Percentiles rank a stretch among this genome's conserved stretches.
Evolutionary conservation across 2,329 filamentous ascomycete genomes (phyloP).

Genomic region (Phoma sp.): DNA sequence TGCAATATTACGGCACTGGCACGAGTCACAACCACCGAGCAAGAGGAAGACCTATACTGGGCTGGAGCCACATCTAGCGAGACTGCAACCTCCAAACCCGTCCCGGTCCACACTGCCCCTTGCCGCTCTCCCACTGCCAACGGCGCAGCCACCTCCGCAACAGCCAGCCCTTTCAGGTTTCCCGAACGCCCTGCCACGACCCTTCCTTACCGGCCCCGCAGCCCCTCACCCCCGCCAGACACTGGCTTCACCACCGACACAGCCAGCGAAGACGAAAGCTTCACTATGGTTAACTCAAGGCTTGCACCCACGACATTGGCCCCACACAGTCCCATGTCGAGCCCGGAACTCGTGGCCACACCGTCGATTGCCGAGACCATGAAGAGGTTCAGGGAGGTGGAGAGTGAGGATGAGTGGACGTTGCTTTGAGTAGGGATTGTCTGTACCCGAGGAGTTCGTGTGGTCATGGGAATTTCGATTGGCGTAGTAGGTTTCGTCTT

Average conservation of each 20-base stretch:
- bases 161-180: background rate
- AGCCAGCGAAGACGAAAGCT: constrained; percentile 10
- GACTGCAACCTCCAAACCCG: background rate
- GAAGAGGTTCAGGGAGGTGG: background rate
- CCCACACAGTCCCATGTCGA: constrained; percentile 5
- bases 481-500: too few relatives aligned
- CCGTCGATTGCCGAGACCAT: background rate
- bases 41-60: background rate
- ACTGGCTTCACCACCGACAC: background rate
- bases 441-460: too few relatives aligned
- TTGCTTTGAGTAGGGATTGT: background rate
- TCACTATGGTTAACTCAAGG: background rate
- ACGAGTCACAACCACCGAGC: background rate
- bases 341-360: constrained; percentile 11
- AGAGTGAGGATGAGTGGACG: constrained; percentile 8
- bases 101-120: background rate
- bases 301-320: background rate
- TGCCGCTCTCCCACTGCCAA: background rate
- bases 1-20: background rate
- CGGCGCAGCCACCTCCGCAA: background rate
- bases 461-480: too few relatives aligned
- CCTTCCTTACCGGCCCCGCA: background rate
- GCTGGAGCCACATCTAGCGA: background rate
- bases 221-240: background rate
- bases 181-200: background rate